Evolutionary conservation across 2,329 filamentous ascomycete genomes (phyloP).

Genomic region (Colletotrichum sp.): DNA sequence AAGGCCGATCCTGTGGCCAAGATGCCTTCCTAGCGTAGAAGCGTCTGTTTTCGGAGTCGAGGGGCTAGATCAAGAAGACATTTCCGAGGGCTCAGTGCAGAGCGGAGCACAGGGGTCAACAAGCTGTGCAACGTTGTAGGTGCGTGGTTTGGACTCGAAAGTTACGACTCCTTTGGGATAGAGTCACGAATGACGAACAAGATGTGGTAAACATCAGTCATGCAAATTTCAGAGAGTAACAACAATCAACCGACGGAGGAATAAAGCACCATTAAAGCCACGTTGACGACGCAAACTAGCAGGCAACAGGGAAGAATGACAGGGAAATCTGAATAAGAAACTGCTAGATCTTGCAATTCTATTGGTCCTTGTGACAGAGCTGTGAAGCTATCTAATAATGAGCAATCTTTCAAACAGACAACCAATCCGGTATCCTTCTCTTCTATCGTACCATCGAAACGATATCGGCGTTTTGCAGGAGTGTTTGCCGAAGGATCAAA

Average conservation of each 20-base stretch:
- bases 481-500: neutral
- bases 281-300: neutral
- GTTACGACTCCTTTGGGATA: neutral
- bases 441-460: neutral
- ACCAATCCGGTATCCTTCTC: neutral
- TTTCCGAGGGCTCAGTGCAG: constrained; percentile 31
- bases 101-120: neutral
- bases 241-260: rapidly evolving
- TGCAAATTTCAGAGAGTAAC: neutral
- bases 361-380: neutral
- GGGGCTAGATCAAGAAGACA: neutral
- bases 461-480: neutral
- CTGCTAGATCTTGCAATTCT: neutral
- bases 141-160: neutral
- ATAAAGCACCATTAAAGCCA: neutral
- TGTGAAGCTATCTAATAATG: neutral
- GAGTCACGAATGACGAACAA: neutral
- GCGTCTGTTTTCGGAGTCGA: neutral
- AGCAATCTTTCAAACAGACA: neutral
- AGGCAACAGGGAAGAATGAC: neutral
- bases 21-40: neutral
- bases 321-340: neutral
- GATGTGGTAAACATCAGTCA: neutral
- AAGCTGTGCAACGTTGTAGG: neutral
- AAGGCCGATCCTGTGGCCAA: neutral